Percentiles rank a stretch among this genome's conserved stretches.
Evolutionary conservation across 2,329 filamentous ascomycete species (phyloP).

Genomic region (Xylariales sp.): DNA sequence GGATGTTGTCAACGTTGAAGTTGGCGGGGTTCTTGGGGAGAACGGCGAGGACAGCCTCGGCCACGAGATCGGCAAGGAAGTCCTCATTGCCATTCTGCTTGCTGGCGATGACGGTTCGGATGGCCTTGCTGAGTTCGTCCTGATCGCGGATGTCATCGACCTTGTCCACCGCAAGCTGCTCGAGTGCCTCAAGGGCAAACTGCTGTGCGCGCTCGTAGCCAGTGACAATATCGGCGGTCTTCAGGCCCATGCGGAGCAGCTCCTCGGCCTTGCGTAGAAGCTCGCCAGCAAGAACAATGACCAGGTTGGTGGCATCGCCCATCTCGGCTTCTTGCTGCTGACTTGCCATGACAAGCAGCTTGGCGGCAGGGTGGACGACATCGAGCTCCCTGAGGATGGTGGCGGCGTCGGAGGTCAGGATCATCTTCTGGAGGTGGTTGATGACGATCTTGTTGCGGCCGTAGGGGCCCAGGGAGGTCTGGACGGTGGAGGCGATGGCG

Average conservation of each 20-base stretch:
- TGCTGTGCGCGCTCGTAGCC: constrained; percentile 94
- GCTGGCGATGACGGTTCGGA: constrained; percentile 90
- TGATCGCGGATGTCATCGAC: constrained; percentile 78
- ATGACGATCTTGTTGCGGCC: constrained; percentile 99
- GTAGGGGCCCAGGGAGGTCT: constrained; percentile 94
- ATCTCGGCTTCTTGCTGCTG: constrained; percentile 99
- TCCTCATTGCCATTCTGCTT: constrained; percentile 96
- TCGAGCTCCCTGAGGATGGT: constrained; percentile 97
- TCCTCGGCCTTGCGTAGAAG: constrained; percentile 96
- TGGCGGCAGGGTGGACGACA: constrained; percentile 95
- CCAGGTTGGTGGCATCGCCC: constrained; percentile 96
- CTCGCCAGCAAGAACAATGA: constrained; percentile 93
- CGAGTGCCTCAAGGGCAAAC: constrained; percentile 78
- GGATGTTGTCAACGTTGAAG: constrained; percentile 99
- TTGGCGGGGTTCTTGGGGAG: constrained; percentile 92
- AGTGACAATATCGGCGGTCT: constrained; percentile 94
- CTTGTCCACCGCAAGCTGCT: constrained; percentile 87
- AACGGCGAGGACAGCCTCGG: constrained; percentile 80
- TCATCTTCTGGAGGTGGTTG: constrained; percentile 99
- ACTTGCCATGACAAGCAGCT: constrained; percentile 96
- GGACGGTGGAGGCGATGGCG: constrained; percentile 91
- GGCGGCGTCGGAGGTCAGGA: constrained; percentile 93
- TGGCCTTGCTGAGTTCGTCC: constrained; percentile 86
- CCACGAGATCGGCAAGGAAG: constrained; percentile 78
- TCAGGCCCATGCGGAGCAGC: constrained; percentile 90